Evolutionary conservation across 139 green algal species (phyloP), one percentile per base, ranked within the genome.

Genomic region (Mesotaenium endlicherianum): DNA sequence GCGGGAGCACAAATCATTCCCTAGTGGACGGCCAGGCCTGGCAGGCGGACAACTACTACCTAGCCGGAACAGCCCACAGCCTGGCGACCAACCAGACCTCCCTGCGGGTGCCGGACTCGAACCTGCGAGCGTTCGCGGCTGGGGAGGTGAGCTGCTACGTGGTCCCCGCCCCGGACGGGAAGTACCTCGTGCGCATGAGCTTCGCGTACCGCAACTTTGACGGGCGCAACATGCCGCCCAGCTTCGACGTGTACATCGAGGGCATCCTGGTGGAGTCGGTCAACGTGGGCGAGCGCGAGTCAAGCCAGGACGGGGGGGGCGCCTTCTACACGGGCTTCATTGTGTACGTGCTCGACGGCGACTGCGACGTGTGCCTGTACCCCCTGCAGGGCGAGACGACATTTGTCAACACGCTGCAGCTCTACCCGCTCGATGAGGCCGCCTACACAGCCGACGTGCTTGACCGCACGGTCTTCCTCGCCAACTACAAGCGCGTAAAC

Each of bases 131-230:
- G 2, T 84, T 84, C 34, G 4, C 43, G 50, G 40, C 17, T 34
- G 42, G 5, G 42, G 16, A 31, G 0, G 14, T 45, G n/a, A 38
- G 57, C 39, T 84, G 77, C 57, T 84, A 84, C 36, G 34, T 53
- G 6, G 45, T 84, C 34, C 53, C 53, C 17, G 45, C 77, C 58
- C 2, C 60, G 17, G 26, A n/a, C 26, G 77, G 77, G 20, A 49
- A 53, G 30, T 84, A 71, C 60, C 44, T 84, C 43, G 44, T 84
- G n/a, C 77, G 57, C 42, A n/a, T 43, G 42, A 41, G 57, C 45
- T 84, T 84, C 57, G 77, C 77, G 31, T 77, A 77, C 38, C 30
- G 38, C 16, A 75, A 77, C 47, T 60, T 70, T 30, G 77, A 84
- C 57, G 47, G 38, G 4, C 31, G 8, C 11, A 58, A 53, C 47